Base-by-base conservation (phyloP, 2,329 filamentous ascomycete species). In the Clonostachys solani region DNA sequence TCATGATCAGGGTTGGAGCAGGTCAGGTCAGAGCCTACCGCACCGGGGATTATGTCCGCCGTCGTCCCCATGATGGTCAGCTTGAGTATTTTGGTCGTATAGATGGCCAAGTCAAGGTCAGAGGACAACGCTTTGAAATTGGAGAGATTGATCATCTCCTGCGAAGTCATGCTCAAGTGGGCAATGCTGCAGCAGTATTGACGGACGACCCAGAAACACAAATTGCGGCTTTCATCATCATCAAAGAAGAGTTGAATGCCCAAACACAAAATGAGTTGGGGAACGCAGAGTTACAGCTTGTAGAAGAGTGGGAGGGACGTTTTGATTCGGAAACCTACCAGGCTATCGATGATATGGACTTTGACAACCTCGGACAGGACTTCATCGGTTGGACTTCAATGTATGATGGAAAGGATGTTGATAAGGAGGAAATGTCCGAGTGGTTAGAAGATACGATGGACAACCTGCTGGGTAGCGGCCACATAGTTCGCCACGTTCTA, bases 351-450 rank as follows among this genome's bases (percentile, higher is more conserved):
- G 18, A 18, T 8, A 23, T 8, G 6, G n/a, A 17, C 15, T 12
- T 9, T 47, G 48, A 48, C 1, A 36, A 19, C 1, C 48, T 59
- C 33, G 61, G 60, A 1, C 44, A 47, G 3, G 61, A 65, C 36
- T 65, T 64, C 33, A 52, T 50, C 1, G 59, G 56, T 10, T 65
- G 63, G 63, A 61, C 51, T 5, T 65, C 62, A 1, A 61, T 61
- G 57, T 63, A 62, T 33, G 55, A 64, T 37, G 61, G 60, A 5
- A 50, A 15, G 0, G 12, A 49, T 2, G 60, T 64, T 5, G 53
- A 59, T 38, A 55, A 51, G 33, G 45, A 2, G 1, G 58, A 64
- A 19, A 64, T 65, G 62, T 44, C 56, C 4, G 61, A 62, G 43
- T 65, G 62, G 62, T 50, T 65, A 1, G 55, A 62, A 9, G 62